Conservation (phyloP, 2,329 filamentous ascomycete species). For the Aureobasidium sp. region DNA sequence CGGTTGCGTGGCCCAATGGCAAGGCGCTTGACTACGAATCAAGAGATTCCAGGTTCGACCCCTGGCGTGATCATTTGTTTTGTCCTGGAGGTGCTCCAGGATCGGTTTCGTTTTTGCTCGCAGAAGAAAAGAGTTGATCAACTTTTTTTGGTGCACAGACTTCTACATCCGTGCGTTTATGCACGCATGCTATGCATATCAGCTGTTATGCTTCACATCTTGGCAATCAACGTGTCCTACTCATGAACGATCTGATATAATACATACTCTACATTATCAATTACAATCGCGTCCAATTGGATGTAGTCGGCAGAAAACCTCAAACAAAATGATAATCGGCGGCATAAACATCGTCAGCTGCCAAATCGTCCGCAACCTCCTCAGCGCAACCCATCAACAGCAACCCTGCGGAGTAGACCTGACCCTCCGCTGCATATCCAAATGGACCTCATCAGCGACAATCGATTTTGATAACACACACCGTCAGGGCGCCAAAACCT, state of each 20-base stretch:
- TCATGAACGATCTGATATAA: too few relatives aligned
- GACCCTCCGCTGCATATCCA: not conserved
- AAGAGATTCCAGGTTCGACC: conserved; percentile 14
- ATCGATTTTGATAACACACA: not conserved
- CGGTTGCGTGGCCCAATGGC: conserved; percentile 43
- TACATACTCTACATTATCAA: not conserved
- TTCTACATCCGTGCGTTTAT: too few relatives aligned
- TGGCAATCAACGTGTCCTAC: too few relatives aligned
- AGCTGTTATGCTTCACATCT: not conserved
- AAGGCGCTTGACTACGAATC: conserved; percentile 49
- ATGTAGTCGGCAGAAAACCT: too few relatives aligned
- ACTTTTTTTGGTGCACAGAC: not conserved
- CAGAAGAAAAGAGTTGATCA: not conserved
- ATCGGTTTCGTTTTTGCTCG: too few relatives aligned
- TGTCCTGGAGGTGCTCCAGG: too few relatives aligned
- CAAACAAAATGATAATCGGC: not conserved
- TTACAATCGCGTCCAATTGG: too few relatives aligned
- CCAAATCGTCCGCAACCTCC: not conserved
- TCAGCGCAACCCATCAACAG: not conserved
- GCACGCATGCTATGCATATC: too few relatives aligned
- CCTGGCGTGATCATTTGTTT: conserved; percentile 10
- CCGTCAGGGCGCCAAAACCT: not conserved
- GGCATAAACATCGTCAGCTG: not conserved
- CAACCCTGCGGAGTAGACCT: conserved; percentile 6
- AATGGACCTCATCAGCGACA: not conserved